phyloP scores from a whole-genome alignment of 805 yeast species.

The Ogataea angusta region DNA sequence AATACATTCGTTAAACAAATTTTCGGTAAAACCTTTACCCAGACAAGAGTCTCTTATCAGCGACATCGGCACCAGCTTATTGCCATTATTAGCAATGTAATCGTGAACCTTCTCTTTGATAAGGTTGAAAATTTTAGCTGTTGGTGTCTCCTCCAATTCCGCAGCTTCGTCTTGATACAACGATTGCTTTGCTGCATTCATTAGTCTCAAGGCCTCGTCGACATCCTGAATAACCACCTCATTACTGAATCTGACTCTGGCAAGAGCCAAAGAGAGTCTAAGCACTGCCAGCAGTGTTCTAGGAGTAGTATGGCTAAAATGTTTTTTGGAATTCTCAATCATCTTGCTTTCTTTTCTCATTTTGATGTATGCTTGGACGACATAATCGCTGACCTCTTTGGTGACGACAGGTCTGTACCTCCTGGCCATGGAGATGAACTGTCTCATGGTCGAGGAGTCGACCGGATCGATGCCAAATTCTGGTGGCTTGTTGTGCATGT shows the following conservation, averaged over 20 bases:
- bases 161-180: constrained; percentile 53
- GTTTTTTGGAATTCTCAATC: constrained; percentile 69
- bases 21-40: constrained; percentile 80
- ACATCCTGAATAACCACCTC: constrained; percentile 76
- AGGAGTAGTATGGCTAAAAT: constrained; percentile 91
- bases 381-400: constrained; percentile 78
- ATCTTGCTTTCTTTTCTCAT: constrained; percentile 88
- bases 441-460: constrained; percentile 77
- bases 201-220: constrained; percentile 89
- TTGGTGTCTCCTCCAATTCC: constrained; percentile 59
- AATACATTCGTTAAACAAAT: constrained; percentile 73
- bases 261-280: constrained; percentile 92
- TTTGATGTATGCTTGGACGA: constrained; percentile 80
- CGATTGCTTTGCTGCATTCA: constrained; percentile 84
- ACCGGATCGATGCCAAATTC: constrained; percentile 70
- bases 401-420: constrained; percentile 82
- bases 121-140: constrained; percentile 68
- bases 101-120: constrained; percentile 45
- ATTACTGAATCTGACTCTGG: constrained; percentile 79
- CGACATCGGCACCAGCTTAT: constrained; percentile 39
- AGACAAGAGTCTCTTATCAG: constrained; percentile 61
- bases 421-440: constrained; percentile 83
- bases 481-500: constrained; percentile 89
- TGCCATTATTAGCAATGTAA: constrained; percentile 27
- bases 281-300: constrained; percentile 89